phyloP scores from a whole-genome alignment of 2,329 filamentous ascomycete genomes.

The Magnaporthiopsis incrustans region DNA sequence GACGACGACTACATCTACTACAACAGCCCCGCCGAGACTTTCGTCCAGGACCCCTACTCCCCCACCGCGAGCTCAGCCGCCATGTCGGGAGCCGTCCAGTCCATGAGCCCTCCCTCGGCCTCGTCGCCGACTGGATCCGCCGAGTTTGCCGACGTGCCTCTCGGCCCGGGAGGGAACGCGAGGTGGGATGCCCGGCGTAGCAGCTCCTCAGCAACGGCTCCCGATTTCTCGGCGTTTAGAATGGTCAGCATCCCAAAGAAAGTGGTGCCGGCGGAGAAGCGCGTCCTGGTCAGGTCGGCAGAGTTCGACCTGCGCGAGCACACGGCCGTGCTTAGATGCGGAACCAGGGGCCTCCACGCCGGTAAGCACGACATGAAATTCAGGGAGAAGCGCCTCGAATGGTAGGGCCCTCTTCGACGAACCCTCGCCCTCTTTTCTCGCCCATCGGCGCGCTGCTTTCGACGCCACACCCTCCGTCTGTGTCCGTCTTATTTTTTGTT shows the following conservation, averaged over 20 bases:
- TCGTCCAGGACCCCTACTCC: constrained; percentile 10
- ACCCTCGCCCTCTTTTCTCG: not conserved
- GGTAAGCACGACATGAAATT: constrained; percentile 39
- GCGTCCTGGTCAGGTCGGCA: constrained; percentile 47
- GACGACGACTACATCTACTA: constrained; percentile 24
- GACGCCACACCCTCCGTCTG: not conserved
- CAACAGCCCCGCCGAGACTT: constrained; percentile 16
- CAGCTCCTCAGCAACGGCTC: constrained; percentile 12
- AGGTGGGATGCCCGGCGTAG: constrained; percentile 25
- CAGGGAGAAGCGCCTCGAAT: constrained; percentile 36
- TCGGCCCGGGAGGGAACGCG: constrained; percentile 37
- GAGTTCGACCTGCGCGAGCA: constrained; percentile 48
- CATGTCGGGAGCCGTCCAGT: constrained; percentile 18
- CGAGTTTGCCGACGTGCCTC: constrained; percentile 26
- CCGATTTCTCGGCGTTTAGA: constrained; percentile 6
- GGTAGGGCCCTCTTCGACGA: constrained; percentile 27
- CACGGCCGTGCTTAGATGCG: constrained; percentile 41
- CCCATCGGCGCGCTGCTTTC: not conserved
- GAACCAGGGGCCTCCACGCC: constrained; percentile 42
- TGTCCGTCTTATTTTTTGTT: not conserved
- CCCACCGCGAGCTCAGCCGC: not conserved
- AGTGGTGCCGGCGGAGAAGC: constrained; percentile 41
- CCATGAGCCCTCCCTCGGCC: constrained; percentile 12
- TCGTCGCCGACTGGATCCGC: constrained; percentile 18
- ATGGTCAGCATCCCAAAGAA: constrained; percentile 11